phyloP scores from a whole-genome alignment of 306 rosid species.

The Malus domestica region DNA sequence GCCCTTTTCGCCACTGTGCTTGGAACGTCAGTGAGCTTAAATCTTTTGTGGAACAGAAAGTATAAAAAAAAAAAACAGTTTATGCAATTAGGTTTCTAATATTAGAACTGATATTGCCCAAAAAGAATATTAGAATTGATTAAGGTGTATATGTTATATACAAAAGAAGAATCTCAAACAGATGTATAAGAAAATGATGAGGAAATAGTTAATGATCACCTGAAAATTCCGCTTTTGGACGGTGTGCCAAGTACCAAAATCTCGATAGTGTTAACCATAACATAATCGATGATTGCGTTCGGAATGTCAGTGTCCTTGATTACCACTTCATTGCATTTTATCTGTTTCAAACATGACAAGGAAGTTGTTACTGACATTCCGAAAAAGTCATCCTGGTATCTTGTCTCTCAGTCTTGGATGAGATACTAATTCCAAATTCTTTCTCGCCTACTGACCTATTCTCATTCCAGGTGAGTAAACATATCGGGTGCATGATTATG shows the following conservation, averaged over 20 bases:
- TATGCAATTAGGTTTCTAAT: background rate
- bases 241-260: conserved; percentile 74
- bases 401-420: too few relatives aligned
- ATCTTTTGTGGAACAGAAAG: conserved; percentile 32
- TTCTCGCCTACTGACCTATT: too few relatives aligned
- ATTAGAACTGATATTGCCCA: too few relatives aligned
- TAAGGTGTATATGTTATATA: too few relatives aligned
- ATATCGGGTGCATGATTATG: background rate
- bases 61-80: background rate
- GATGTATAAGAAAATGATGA: background rate
- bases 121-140: too few relatives aligned
- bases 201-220: conserved; percentile 4
- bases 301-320: conserved; percentile 51
- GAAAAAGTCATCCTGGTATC: too few relatives aligned
- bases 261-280: conserved; percentile 35
- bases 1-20: conserved; percentile 55
- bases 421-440: too few relatives aligned
- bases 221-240: conserved; percentile 57
- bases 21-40: conserved; percentile 57
- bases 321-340: conserved; percentile 58
- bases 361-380: too few relatives aligned
- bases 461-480: background rate
- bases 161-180: too few relatives aligned
- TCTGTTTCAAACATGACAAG: conserved; percentile 30
- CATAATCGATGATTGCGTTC: conserved; percentile 44